Evolutionary conservation across 345 rosid genomes (phyloP).

Genomic region (Erysimum cheiranthoides): DNA sequence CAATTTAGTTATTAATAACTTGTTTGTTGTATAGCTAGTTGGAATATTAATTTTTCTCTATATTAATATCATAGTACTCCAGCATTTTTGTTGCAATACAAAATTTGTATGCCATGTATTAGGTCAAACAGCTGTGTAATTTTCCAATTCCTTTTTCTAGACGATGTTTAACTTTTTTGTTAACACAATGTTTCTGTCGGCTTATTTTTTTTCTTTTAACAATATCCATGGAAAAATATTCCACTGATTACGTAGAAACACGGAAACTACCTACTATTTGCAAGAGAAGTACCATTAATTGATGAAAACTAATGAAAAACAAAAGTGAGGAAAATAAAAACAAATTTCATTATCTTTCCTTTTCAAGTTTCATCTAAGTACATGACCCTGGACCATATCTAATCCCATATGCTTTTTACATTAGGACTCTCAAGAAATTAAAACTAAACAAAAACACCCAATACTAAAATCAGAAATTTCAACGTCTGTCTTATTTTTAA

Average conservation of each 20-base stretch:
- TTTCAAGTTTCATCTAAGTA: constrained; percentile 8
- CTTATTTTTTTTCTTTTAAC: background rate
- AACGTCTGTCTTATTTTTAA: background rate
- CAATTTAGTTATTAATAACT: too few species aligned
- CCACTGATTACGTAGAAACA: constrained; percentile 23
- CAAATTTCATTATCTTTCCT: background rate
- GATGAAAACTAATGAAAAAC: background rate
- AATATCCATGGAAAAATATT: background rate
- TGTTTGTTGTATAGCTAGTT: constrained; percentile 6
- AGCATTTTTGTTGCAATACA: background rate
- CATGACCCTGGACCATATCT: constrained; percentile 16
- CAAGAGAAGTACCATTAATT: background rate
- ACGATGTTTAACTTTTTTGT: background rate
- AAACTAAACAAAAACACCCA: background rate
- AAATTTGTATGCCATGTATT: background rate
- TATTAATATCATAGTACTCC: background rate
- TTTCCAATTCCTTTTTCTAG: background rate
- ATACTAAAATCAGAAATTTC: background rate
- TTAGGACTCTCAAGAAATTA: background rate
- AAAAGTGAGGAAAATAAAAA: background rate
- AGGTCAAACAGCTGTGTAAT: background rate
- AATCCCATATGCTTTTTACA: constrained; percentile 16
- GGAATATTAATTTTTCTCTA: background rate
- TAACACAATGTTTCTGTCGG: background rate
- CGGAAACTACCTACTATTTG: constrained; percentile 29